Percentiles rank a stretch among this genome's conserved stretches.
These are phyloP conservation scores for Bruguiera gymnorhiza DNA, from an alignment of 345 rosid genomes.

Conservation along the genomic window DNA sequence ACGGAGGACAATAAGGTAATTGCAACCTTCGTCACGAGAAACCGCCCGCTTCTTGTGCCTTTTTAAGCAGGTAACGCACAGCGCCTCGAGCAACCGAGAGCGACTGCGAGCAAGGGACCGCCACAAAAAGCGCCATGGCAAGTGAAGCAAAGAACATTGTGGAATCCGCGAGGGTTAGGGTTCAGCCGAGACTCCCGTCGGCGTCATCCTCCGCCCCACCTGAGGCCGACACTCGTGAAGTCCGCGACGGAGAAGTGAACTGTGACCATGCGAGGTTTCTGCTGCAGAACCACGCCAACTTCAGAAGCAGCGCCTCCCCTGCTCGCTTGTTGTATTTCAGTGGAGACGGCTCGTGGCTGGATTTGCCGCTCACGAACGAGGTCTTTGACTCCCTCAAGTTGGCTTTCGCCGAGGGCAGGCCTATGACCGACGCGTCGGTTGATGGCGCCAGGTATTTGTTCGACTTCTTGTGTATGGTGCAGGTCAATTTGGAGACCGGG, in stretches of 20 bases:
- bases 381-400: conserved; percentile 22
- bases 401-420: conserved; percentile 29
- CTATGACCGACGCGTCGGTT: conserved; percentile 23
- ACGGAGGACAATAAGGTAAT: no score
- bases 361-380: conserved; percentile 21
- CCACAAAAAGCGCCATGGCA: no score
- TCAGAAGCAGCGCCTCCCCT: conserved; percentile 29
- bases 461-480: conserved; percentile 44
- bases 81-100: no score
- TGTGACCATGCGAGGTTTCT: background rate
- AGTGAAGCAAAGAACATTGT: conserved; percentile 5
- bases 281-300: conserved; percentile 26
- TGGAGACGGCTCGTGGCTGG: conserved; percentile 32
- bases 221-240: background rate
- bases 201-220: background rate
- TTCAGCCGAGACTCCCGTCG: background rate
- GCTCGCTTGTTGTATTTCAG: conserved; percentile 35
- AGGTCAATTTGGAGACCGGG: conserved; percentile 35
- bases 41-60: no score
- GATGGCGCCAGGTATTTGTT: conserved; percentile 36
- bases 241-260: background rate
- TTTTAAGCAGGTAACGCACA: no score
- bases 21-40: no score
- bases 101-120: no score
- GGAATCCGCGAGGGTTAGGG: conserved; percentile 15